Evolutionary conservation across 2,329 filamentous ascomycete species (phyloP).

Genomic region (Trichoderma koningiopsis): DNA sequence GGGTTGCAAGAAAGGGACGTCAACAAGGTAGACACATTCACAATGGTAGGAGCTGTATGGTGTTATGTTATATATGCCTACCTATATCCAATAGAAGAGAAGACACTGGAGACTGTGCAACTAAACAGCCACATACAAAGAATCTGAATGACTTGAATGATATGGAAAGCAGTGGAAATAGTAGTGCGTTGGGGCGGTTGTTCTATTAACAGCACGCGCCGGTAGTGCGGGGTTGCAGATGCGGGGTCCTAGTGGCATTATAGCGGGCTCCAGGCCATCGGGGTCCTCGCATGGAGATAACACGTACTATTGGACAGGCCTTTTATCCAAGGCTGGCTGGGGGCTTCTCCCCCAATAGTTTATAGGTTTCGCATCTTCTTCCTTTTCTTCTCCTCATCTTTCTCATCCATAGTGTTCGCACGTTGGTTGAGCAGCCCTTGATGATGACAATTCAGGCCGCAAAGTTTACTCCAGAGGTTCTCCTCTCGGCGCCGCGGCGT

Average conservation of each 20-base stretch:
- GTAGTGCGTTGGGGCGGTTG: background rate
- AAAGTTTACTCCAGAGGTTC: conserved; percentile 75
- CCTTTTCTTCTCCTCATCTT: background rate
- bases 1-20: background rate
- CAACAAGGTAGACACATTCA: background rate
- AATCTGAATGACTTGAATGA: too few species aligned
- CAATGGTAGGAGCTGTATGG: background rate
- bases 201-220: background rate
- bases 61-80: background rate
- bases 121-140: too few species aligned
- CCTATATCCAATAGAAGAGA: too few species aligned
- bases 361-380: too few species aligned
- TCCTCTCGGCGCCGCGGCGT: conserved; percentile 74
- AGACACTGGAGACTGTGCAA: too few species aligned
- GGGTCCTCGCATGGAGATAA: conserved; percentile 13
- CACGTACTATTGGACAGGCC: background rate
- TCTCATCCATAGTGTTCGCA: background rate
- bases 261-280: conserved; percentile 4
- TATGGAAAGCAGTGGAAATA: background rate
- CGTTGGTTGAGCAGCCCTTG: conserved; percentile 24
- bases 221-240: conserved; percentile 25
- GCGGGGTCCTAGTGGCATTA: conserved; percentile 6
- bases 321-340: background rate
- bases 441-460: conserved; percentile 70
- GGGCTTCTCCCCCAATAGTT: background rate